Evolutionary conservation across 495 filamentous ascomycete genomes (phyloP).

Genomic region (Penicillium flavigenum): DNA sequence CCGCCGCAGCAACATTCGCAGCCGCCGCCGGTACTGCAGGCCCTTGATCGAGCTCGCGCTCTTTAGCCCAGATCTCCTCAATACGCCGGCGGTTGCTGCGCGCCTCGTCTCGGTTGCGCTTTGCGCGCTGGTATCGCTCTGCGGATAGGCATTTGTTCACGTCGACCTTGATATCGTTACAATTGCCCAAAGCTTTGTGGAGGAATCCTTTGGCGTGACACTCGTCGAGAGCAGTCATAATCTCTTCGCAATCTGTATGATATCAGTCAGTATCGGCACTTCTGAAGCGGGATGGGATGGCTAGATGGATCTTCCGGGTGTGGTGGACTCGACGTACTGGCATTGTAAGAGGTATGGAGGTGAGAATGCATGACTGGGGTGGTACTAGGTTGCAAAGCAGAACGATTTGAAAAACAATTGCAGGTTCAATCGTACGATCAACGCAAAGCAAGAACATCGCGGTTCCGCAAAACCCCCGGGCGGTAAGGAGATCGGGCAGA

Average conservation of each 20-base stretch:
- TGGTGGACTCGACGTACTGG: conserved; percentile 54
- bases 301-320: neutral
- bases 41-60: conserved; percentile 32
- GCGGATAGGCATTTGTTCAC: conserved; percentile 79
- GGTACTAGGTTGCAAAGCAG: neutral
- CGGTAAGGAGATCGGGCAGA: conserved; percentile 27
- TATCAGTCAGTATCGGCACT: conserved; percentile 12
- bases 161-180: conserved; percentile 77
- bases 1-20: conserved; percentile 5
- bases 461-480: conserved; percentile 24
- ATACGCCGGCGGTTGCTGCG: conserved; percentile 65
- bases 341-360: conserved; percentile 85
- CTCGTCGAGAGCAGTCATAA: conserved; percentile 91
- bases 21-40: neutral
- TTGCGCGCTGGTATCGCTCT: conserved; percentile 74
- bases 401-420: neutral
- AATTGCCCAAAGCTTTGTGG: conserved; percentile 83
- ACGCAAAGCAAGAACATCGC: conserved; percentile 1
- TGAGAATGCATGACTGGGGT: conserved; percentile 81
- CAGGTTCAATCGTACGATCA: conserved; percentile 11
- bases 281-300: neutral
- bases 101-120: conserved; percentile 70
- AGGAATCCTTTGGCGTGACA: conserved; percentile 92
- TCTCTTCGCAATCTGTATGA: conserved; percentile 77
- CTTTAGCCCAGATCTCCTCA: conserved; percentile 72